Percentiles rank a stretch among this genome's conserved stretches.
Evolutionary conservation across 2,329 filamentous ascomycete genomes (phyloP).

Genomic region (Neonectria punicea): DNA sequence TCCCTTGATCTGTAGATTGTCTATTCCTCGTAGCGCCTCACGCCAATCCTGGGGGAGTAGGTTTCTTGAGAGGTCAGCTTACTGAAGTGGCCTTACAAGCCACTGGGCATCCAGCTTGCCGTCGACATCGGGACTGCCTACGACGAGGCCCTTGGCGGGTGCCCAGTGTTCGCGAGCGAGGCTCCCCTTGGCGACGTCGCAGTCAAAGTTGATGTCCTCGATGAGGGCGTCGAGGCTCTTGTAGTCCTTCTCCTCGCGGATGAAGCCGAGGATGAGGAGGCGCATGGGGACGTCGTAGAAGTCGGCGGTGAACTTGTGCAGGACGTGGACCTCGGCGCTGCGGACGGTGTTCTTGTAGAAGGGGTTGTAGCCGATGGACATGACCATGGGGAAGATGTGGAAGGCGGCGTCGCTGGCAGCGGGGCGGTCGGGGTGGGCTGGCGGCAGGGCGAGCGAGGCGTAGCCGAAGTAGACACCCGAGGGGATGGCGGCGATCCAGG

Average conservation of each 20-base stretch:
- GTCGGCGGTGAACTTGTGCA: constrained; percentile 79
- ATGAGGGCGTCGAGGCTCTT: constrained; percentile 83
- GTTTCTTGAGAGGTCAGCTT: neutral
- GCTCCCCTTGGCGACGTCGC: constrained; percentile 81
- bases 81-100: constrained; percentile 48
- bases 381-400: constrained; percentile 82
- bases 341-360: constrained; percentile 94
- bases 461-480: constrained; percentile 96
- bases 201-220: constrained; percentile 89
- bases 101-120: constrained; percentile 52
- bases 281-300: constrained; percentile 89
- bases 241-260: constrained; percentile 91
- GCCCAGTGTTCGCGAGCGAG: constrained; percentile 73
- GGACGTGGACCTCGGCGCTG: constrained; percentile 89
- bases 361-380: constrained; percentile 96
- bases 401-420: constrained; percentile 41
- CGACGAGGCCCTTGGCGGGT: constrained; percentile 52
- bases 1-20: neutral
- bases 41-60: neutral
- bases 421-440: constrained; percentile 56
- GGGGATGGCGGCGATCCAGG: constrained; percentile 71
- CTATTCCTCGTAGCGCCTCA: neutral
- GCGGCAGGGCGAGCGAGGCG: constrained; percentile 74
- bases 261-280: constrained; percentile 84
- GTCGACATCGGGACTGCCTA: constrained; percentile 40